Percentiles rank a stretch among this genome's conserved stretches.
phyloP scores from a whole-genome alignment of 2,329 filamentous ascomycete genomes.

The Diaporthe amygdali region DNA sequence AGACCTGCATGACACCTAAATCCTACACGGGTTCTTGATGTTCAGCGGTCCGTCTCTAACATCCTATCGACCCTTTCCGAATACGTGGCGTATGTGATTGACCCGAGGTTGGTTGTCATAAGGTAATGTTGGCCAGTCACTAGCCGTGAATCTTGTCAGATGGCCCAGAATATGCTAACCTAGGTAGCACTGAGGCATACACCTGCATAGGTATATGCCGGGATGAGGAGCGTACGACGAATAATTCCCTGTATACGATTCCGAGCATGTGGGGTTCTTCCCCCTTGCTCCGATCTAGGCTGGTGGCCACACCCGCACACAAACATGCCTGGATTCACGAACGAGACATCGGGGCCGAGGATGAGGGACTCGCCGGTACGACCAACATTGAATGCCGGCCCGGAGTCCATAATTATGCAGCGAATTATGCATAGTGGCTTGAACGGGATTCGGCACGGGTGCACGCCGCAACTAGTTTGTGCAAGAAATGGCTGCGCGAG shows the following conservation, averaged over 20 bases:
- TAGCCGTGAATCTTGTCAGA: background rate
- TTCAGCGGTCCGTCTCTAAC: background rate
- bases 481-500: background rate
- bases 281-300: background rate
- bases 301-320: background rate
- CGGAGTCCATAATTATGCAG: background rate
- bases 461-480: background rate
- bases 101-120: background rate
- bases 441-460: background rate
- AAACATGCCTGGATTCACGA: background rate
- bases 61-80: background rate
- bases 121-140: background rate
- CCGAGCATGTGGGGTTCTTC: too few relatives aligned
- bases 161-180: background rate
- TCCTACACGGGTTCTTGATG: background rate
- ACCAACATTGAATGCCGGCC: background rate
- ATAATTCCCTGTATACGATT: too few relatives aligned
- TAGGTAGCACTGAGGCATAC: too few relatives aligned
- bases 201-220: too few relatives aligned
- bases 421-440: conserved; percentile 3
- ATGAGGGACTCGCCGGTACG: background rate
- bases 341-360: background rate
- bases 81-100: background rate
- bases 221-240: too few relatives aligned
- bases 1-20: background rate